Conservation (phyloP, 768 basidiomycete genomes). For the Russula olivacea region DNA sequence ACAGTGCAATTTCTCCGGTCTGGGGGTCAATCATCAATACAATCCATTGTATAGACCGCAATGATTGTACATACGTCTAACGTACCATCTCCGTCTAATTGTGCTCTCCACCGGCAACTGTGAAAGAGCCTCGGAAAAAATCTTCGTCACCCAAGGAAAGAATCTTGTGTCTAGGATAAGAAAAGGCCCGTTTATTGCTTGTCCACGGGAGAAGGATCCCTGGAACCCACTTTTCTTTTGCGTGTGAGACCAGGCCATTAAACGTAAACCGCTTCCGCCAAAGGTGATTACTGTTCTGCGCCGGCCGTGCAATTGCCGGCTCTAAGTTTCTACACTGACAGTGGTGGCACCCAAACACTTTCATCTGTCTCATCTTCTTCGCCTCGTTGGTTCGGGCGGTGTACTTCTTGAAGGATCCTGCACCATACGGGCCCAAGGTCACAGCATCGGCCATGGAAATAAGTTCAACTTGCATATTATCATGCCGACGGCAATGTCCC, state of each 20-base stretch:
- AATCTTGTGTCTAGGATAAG: constrained; percentile 40
- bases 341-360: constrained; percentile 24
- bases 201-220: background rate
- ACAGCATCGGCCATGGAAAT: background rate
- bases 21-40: background rate
- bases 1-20: background rate
- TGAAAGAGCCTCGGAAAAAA: constrained; percentile 16
- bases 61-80: background rate
- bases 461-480: constrained; percentile 12
- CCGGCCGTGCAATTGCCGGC: background rate
- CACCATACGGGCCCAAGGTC: background rate
- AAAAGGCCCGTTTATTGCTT: background rate
- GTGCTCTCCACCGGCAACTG: background rate
- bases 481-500: constrained; percentile 21
- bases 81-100: background rate
- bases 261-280: constrained; percentile 38
- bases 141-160: constrained; percentile 21
- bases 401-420: constrained; percentile 10
- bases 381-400: background rate
- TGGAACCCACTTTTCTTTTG: constrained; percentile 50
- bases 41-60: no score
- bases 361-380: constrained; percentile 10
- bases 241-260: constrained; percentile 55
- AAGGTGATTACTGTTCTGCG: background rate
- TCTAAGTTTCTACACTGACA: constrained; percentile 11